phyloP scores from a whole-genome alignment of 805 yeast species.

The Saturnispora sekii region DNA sequence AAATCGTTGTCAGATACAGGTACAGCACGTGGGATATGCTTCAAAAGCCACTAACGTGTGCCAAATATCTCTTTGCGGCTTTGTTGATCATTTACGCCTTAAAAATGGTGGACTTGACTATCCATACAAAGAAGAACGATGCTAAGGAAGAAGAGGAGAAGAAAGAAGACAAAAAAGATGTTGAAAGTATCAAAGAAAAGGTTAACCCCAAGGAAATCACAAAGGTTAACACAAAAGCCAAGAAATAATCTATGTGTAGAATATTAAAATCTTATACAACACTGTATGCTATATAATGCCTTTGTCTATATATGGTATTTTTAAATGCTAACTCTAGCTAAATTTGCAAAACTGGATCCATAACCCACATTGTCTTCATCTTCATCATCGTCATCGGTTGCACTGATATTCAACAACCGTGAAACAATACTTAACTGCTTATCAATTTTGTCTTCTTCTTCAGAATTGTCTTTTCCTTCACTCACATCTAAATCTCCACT shows the following conservation, averaged over 20 bases:
- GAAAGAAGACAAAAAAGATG: background rate
- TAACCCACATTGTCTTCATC: constrained; percentile 1
- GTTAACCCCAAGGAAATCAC: too few species aligned
- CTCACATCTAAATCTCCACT: background rate
- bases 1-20: constrained; percentile 52
- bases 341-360: background rate
- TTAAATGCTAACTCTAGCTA: background rate
- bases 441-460: constrained; percentile 9
- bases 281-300: too few species aligned
- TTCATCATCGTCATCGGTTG: background rate
- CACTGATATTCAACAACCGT: background rate
- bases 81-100: constrained; percentile 44
- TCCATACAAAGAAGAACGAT: constrained; percentile 14
- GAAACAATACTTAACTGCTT: constrained; percentile 4
- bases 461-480: constrained; percentile 2
- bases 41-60: constrained; percentile 57
- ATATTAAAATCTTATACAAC: background rate
- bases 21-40: constrained; percentile 45
- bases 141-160: background rate
- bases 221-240: background rate
- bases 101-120: constrained; percentile 34
- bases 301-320: too few species aligned
- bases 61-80: constrained; percentile 52
- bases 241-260: background rate
- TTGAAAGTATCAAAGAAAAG: background rate